Evolutionary conservation across 1,139 yeast species (phyloP), one percentile per base, ranked within the genome.

Genomic region (Blastobotrys elegans): DNA sequence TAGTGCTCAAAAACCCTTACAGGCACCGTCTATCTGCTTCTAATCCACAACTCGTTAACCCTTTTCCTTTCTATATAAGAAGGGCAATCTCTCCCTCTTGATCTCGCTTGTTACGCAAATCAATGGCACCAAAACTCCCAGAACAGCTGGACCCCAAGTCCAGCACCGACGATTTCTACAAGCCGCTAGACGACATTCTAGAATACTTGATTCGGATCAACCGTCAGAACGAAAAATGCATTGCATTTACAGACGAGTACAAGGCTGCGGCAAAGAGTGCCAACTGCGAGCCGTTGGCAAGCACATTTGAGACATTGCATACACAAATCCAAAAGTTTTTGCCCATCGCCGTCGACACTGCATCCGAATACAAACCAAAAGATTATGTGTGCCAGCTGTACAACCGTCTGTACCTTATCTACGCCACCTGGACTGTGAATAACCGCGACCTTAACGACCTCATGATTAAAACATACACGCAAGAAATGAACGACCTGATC

Each of bases 141-240:
- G 39, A 32, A 14, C 10, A 13, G 10, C 14, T 41, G 8, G 34
- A 41, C 14, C 11, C 31, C 4, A 5, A 20, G 16, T 16, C 26
- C n/a, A 10, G 6, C 16, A 2, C 10, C 7, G 39, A 33, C 7
- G 24, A 41, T 4, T 32, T 41, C 22, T 34, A 32, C 32, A 7
- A 41, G 22, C 39, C 44, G 4, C 17, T 41, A 14, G 39, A 41
- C n/a, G 39, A 41, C 18, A 6, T 32, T 11, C 31, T 41, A 16
- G 38, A 18, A 13, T 22, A 24, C 4, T 24, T 41, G 22, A 33
- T 22, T 2, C 8, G 22, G n/a, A 33, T 41, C 8, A 3, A 14
- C 22, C 17, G 16, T 4, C 20, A 8, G 8, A 32, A 22, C 21
- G 14, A 22, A 16, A 13, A 27, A 4, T 32, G 16, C 13, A 33